phyloP scores from a whole-genome alignment of 768 basidiomycete species.

The Auricularia auricula-judae region DNA sequence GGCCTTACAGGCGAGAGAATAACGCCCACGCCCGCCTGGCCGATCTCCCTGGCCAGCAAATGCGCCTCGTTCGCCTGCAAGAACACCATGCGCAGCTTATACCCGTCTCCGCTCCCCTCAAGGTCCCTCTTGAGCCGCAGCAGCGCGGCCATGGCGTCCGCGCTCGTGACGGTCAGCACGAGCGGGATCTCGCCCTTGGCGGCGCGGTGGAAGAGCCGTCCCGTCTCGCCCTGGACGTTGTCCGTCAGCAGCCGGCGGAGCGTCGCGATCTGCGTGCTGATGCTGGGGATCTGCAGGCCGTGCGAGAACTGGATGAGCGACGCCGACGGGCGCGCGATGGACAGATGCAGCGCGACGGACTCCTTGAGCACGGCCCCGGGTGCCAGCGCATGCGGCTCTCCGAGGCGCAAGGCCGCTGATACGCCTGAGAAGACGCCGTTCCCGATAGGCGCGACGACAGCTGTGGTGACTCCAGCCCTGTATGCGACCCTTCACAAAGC shows the following conservation, averaged over 20 bases:
- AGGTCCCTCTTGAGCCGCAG: constrained; percentile 27
- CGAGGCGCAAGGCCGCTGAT: constrained; percentile 48
- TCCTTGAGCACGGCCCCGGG: constrained; percentile 55
- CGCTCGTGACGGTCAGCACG: constrained; percentile 26
- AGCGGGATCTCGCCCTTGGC: constrained; percentile 24
- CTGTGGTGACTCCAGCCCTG: constrained; percentile 60
- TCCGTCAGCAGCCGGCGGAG: constrained; percentile 47
- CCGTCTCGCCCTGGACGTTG: constrained; percentile 12
- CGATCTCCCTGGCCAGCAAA: constrained; percentile 53
- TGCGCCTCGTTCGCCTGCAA: constrained; percentile 34
- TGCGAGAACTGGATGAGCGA: constrained; percentile 35
- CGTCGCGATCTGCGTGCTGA: constrained; percentile 74
- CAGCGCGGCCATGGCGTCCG: constrained; percentile 30
- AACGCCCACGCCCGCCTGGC: constrained; percentile 54
- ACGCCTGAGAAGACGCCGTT: constrained; percentile 51
- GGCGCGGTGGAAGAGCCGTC: constrained; percentile 25
- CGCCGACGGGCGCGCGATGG: constrained; percentile 21
- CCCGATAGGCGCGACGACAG: constrained; percentile 47
- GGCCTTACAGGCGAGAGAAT: constrained; percentile 53
- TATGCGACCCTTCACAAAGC: constrained; percentile 50
- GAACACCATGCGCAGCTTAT: constrained; percentile 1
- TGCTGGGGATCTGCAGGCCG: constrained; percentile 66
- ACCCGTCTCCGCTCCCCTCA: constrained; percentile 1
- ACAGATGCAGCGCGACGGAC: constrained; percentile 54
- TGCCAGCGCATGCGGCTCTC: constrained; percentile 47